Evolutionary conservation across 495 filamentous ascomycete genomes (phyloP), one percentile per base, ranked within the genome.

Genomic region (Penicillium desertorum): DNA sequence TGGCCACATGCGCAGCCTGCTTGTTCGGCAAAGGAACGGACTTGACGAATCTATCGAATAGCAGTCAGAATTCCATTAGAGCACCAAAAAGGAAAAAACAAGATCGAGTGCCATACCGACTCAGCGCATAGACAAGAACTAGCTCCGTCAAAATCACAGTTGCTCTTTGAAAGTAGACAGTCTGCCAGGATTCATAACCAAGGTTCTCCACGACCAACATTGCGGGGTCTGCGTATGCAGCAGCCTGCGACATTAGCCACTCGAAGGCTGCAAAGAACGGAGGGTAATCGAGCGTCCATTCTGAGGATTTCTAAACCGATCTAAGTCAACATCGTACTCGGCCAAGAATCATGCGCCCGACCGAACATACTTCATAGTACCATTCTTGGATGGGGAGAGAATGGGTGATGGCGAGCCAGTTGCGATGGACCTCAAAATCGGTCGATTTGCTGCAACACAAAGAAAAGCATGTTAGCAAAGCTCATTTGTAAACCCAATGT

Each of bases 231-330:
- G 81, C 81, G 66, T 86, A 84, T 54, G 78, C 78, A 11, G 94
- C 94, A 51, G 82, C 77, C 61, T 93, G 91, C 16, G 94, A 94
- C 53, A 98, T 81, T 48, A 88, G 66, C 91, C 90, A 98, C 81
- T 98, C 94, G 73, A 98, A 97, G 61, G 85, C 91, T 46, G 94
- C 94, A 63, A 98, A 98, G 77, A 96, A 96, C 11, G 94, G 94
- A 1, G 94, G 94, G 70, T 98, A 98, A 73, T 98, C 94, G 60
- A 98, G 88, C 0, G 94, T 97, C 94, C 94, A 98, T 88, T 96
- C 88, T 10, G 94, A 98, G 3, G 92, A 95, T 79, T 90, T 88
- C 84, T 88, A 65, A 16, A 45, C 3, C 30, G 12, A 6, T 8
- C 22, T n/a, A 17, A 41, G 34, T 41, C 54, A 61, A 34, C 58